Evolutionary conservation across 176 grass and related monocot genomes (phyloP).

Genomic region (Alopecurus myosuroides): DNA sequence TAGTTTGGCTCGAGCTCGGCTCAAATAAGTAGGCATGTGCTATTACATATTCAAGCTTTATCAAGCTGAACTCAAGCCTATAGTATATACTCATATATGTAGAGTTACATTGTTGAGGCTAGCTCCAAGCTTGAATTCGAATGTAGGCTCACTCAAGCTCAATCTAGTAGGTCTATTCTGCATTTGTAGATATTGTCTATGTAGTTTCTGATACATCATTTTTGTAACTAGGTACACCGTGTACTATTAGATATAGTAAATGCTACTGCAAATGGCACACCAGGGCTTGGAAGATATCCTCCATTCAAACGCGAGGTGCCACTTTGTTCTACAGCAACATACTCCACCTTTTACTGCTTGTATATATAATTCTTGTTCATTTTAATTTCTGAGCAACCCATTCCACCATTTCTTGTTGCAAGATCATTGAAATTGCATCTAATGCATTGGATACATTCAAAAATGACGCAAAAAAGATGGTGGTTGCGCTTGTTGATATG

Average conservation of each 20-base stretch:
- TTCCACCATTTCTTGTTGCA: constrained; percentile 31
- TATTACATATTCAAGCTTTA: background rate
- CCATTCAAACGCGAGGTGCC: constrained; percentile 93
- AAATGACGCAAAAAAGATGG: constrained; percentile 92
- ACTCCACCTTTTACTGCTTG: background rate
- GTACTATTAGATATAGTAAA: constrained; percentile 94
- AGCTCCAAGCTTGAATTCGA: background rate
- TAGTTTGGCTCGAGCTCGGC: background rate
- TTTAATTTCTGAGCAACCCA: constrained; percentile 28
- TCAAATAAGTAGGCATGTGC: background rate
- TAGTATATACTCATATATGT: background rate
- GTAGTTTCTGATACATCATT: constrained; percentile 26
- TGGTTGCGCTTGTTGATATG: constrained; percentile 98
- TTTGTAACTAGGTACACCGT: constrained; percentile 62
- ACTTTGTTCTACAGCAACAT: constrained; percentile 17
- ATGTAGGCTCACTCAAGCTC: background rate
- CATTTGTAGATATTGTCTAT: background rate
- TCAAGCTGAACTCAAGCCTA: background rate
- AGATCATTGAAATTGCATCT: constrained; percentile 87
- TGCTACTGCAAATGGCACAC: constrained; percentile 82
- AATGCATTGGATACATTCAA: constrained; percentile 79
- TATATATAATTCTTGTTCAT: background rate
- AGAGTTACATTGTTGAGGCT: background rate
- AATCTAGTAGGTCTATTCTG: background rate
- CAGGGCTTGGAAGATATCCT: constrained; percentile 91